phyloP scores from a whole-genome alignment of 192 early-diverging fungal species.

The Backusella parvicylindrica region DNA sequence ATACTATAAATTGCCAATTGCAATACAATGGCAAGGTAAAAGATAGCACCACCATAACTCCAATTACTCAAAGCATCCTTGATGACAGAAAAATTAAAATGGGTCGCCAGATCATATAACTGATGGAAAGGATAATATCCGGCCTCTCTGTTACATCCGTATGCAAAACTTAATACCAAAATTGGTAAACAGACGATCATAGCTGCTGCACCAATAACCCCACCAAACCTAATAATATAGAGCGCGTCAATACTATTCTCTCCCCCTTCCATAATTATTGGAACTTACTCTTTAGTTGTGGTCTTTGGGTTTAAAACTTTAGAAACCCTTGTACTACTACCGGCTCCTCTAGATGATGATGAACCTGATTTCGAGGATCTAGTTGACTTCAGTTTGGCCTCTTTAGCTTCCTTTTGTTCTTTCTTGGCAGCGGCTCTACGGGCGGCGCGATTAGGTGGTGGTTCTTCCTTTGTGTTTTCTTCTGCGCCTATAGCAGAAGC shows the following conservation, averaged over 20 bases:
- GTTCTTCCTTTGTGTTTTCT: not conserved
- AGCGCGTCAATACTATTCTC: not conserved
- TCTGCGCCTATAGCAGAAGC: not conserved
- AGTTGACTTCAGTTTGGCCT: not conserved
- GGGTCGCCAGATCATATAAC: not conserved
- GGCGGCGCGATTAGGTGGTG: not conserved
- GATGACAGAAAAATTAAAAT: not conserved
- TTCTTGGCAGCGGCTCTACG: slow-evolving; percentile 4
- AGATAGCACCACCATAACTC: slow-evolving; percentile 48
- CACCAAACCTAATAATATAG: slow-evolving; percentile 52
- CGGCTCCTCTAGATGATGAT: not conserved
- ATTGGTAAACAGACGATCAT: slow-evolving; percentile 49
- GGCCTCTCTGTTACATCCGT: slow-evolving; percentile 39
- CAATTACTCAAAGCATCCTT: slow-evolving; percentile 18
- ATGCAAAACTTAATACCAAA: slow-evolving; percentile 42
- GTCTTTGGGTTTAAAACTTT: slow-evolving; percentile 57
- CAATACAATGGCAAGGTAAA: slow-evolving; percentile 43
- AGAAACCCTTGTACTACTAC: not conserved
- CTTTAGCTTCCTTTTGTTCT: not conserved
- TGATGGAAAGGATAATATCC: slow-evolving; percentile 51
- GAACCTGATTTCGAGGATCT: not conserved
- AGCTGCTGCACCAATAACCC: slow-evolving; percentile 54
- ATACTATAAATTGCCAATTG: slow-evolving; percentile 34
- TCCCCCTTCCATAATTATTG: not conserved
- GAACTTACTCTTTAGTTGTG: slow-evolving; percentile 61